Conservation (phyloP, 768 basidiomycete genomes). For the Boletus edulis region DNA sequence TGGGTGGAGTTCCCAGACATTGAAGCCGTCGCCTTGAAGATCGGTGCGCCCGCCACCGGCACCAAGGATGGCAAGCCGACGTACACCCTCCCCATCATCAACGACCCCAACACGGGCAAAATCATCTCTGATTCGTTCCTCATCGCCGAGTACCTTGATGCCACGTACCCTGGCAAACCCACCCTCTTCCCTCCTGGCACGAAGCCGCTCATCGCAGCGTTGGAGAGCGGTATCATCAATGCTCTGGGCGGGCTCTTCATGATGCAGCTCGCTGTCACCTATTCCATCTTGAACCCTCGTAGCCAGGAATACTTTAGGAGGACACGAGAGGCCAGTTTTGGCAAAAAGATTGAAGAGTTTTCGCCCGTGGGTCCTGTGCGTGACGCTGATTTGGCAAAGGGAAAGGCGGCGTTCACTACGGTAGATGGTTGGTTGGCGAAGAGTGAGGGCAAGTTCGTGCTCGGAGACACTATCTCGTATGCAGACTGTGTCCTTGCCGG, state of each 20-base stretch:
- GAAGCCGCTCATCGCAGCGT: slow-evolving; percentile 39
- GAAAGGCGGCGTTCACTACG: slow-evolving; percentile 21
- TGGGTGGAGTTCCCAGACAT: slow-evolving; percentile 47
- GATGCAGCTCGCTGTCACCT: slow-evolving; percentile 15
- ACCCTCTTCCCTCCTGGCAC: slow-evolving; percentile 41
- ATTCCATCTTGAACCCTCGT: slow-evolving; percentile 20
- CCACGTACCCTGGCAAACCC: slow-evolving; percentile 36
- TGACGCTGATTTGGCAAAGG: slow-evolving; percentile 26
- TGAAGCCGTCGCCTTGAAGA: slow-evolving; percentile 28
- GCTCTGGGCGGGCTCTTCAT: slow-evolving; percentile 11
- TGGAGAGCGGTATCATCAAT: slow-evolving; percentile 22
- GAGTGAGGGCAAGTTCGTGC: slow-evolving; percentile 31
- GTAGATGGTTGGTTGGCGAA: slow-evolving; percentile 32
- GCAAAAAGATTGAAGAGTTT: slow-evolving; percentile 36
- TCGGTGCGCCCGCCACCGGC: slow-evolving; percentile 32
- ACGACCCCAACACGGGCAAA: slow-evolving; percentile 36
- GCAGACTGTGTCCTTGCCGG: slow-evolving; percentile 36
- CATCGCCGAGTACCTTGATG: slow-evolving; percentile 48
- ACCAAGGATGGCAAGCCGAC: slow-evolving; percentile 31
- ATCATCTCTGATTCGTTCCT: slow-evolving; percentile 39
- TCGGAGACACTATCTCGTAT: slow-evolving; percentile 34
- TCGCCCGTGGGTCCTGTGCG: slow-evolving; percentile 29
- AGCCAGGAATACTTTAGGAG: slow-evolving; percentile 34
- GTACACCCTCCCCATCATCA: slow-evolving; percentile 43
- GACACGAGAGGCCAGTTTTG: slow-evolving; percentile 32